Conservation (phyloP, 106 monocot genomes). For the Dioscorea dumetorum region DNA sequence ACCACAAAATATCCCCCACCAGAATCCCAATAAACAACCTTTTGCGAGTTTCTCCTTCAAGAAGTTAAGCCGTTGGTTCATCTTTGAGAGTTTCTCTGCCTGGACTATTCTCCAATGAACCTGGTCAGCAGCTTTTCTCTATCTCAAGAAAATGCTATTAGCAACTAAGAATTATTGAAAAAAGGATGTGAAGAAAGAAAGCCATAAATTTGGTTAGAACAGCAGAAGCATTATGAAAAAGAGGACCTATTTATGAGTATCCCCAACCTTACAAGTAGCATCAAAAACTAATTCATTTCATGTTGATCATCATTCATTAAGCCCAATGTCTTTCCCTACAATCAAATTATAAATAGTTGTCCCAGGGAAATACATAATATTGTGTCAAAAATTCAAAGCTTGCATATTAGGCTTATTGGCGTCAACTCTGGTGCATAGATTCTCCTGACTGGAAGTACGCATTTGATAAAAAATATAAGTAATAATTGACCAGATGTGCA, state of each 20-base stretch:
- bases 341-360: no score
- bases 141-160: not conserved
- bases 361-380: no score
- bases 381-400: no score
- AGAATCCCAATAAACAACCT: constrained; percentile 36
- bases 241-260: not conserved
- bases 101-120: constrained; percentile 41
- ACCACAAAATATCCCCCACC: not conserved
- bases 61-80: constrained; percentile 37
- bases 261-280: not conserved
- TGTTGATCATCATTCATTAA: no score
- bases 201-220: not conserved
- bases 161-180: not conserved
- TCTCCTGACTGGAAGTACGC: no score
- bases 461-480: no score
- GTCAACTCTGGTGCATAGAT: no score
- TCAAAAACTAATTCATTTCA: not conserved
- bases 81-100: constrained; percentile 35
- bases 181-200: not conserved
- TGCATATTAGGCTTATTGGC: no score
- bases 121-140: constrained; percentile 58
- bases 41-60: constrained; percentile 41
- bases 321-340: no score
- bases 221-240: not conserved
- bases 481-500: no score